These are phyloP conservation scores for Claviceps sp. DNA, from an alignment of 2,329 filamentous ascomycete genomes.

Conservation along the genomic window DNA sequence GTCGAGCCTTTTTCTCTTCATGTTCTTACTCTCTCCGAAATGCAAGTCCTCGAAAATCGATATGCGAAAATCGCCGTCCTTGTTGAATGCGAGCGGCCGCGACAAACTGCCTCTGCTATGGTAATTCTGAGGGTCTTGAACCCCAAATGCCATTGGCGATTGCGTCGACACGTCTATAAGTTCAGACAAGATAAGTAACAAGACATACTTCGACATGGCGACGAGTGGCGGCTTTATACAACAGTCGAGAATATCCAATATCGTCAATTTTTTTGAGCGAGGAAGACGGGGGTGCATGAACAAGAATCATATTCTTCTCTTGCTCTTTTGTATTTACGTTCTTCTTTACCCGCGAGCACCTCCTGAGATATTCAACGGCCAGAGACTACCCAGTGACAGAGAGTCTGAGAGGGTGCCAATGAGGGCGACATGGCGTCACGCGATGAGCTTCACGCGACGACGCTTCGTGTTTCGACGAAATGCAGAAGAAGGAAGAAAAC, in stretches of 20 bases:
- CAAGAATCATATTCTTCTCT: too few relatives aligned
- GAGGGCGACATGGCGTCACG: too few relatives aligned
- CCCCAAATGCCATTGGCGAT: not conserved
- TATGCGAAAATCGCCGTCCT: constrained; percentile 35
- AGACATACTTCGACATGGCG: constrained; percentile 1
- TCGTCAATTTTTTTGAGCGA: not conserved
- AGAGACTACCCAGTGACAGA: too few relatives aligned
- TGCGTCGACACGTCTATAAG: not conserved
- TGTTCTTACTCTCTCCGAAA: constrained; percentile 48
- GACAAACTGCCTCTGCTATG: not conserved
- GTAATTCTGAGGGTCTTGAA: not conserved
- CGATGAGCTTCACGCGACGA: too few relatives aligned
- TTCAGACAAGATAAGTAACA: not conserved
- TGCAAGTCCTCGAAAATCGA: constrained; percentile 58
- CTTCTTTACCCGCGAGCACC: too few relatives aligned
- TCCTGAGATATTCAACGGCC: too few relatives aligned
- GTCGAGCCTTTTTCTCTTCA: constrained; percentile 24
- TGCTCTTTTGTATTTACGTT: too few relatives aligned
- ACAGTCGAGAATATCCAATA: too few relatives aligned
- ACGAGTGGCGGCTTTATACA: not conserved
- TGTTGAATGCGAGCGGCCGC: constrained; percentile 19
- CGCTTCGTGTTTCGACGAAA: not conserved
- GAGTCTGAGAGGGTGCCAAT: too few relatives aligned
- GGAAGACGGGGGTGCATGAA: not conserved
- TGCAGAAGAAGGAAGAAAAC: not conserved